phyloP scores from a whole-genome alignment of 2,329 filamentous ascomycete genomes.

The Didymella glomerata region DNA sequence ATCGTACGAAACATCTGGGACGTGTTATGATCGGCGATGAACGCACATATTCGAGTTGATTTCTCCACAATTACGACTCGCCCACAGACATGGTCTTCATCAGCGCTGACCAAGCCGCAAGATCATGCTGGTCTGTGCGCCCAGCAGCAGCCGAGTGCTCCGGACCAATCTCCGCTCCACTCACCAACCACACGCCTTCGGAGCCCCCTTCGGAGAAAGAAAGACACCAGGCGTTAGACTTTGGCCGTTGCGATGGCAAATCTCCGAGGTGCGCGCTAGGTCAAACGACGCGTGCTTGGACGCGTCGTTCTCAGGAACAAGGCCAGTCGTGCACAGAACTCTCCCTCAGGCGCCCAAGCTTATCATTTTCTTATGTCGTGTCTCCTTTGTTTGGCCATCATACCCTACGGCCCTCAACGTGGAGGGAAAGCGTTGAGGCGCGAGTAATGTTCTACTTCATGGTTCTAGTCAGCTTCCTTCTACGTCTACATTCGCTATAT shows the following conservation, averaged over 20 bases:
- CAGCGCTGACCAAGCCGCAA: slow-evolving; percentile 6
- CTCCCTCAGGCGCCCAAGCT: neutral
- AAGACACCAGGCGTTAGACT: slow-evolving; percentile 9
- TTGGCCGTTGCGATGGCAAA: slow-evolving; percentile 18
- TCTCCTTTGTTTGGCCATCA: slow-evolving; percentile 1
- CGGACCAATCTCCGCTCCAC: slow-evolving; percentile 17
- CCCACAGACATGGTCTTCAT: slow-evolving; percentile 5
- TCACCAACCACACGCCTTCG: slow-evolving; percentile 7
- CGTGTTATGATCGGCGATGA: slow-evolving; percentile 63
- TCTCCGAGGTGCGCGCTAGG: slow-evolving; percentile 10
- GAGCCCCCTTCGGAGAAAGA: neutral
- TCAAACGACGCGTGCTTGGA: neutral
- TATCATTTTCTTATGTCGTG: neutral
- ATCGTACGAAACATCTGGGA: slow-evolving; percentile 83
- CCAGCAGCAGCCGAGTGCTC: slow-evolving; percentile 5
- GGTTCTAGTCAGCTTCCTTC: neutral
- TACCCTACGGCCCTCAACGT: neutral
- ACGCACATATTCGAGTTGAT: slow-evolving; percentile 2
- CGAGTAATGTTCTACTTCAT: neutral
- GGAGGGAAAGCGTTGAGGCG: neutral
- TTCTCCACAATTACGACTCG: slow-evolving; percentile 14
- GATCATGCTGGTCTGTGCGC: slow-evolving; percentile 1
- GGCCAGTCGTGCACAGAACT: neutral
- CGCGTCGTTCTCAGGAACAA: slow-evolving; percentile 3
- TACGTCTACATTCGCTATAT: neutral